These are phyloP conservation scores for Blepharisma japonicum DNA, from an alignment of 73 alveolate species.

Conservation along the genomic window DNA sequence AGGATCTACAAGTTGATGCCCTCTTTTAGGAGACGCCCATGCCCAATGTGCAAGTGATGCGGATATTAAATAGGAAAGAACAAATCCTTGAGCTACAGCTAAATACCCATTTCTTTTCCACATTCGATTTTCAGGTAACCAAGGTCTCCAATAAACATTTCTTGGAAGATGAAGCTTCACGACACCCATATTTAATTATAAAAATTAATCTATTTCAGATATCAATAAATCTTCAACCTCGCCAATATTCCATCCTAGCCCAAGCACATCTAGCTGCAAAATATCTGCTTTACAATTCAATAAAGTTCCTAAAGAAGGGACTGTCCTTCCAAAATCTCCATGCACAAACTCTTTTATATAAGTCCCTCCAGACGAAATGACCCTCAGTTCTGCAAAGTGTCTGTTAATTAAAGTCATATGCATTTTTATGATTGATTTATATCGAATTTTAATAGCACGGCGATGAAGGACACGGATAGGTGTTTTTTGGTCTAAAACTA, in stretches of 20 bases:
- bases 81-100: background rate
- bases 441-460: conserved; percentile 49
- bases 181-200: conserved; percentile 10
- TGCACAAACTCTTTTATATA: conserved; percentile 97
- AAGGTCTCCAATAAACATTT: background rate
- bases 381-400: conserved; percentile 73
- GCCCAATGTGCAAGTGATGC: background rate
- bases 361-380: conserved; percentile 94
- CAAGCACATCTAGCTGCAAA: conserved; percentile 91
- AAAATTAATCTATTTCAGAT: background rate
- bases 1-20: background rate
- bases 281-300: conserved; percentile 89
- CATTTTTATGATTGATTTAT: conserved; percentile 35
- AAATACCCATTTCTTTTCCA: background rate
- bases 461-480: conserved; percentile 97
- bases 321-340: conserved; percentile 95
- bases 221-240: conserved; percentile 34
- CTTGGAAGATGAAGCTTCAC: conserved; percentile 5
- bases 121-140: background rate
- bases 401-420: conserved; percentile 65
- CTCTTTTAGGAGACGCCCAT: background rate
- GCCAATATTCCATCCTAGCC: conserved; percentile 60
- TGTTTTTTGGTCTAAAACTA: conserved; percentile 79
- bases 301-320: conserved; percentile 81
- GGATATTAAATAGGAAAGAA: background rate